phyloP scores from a whole-genome alignment of 2,329 filamentous ascomycete genomes.

The Calonectria pseudoturangicola region DNA sequence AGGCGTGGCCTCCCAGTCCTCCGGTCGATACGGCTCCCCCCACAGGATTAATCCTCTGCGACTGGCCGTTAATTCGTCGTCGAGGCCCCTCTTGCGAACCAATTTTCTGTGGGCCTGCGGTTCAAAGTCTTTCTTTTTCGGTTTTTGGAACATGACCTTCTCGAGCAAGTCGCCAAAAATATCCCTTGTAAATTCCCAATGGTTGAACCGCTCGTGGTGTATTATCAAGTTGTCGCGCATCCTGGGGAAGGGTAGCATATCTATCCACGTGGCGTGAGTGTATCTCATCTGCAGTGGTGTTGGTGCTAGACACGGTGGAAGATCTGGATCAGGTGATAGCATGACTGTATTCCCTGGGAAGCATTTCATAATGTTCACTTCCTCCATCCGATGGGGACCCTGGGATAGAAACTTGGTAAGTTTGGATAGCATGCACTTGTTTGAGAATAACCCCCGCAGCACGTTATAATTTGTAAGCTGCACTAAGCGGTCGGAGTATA shows the following conservation, averaged over 20 bases:
- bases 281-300: constrained; percentile 62
- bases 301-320: constrained; percentile 55
- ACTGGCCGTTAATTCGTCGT: constrained; percentile 28
- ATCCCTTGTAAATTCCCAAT: constrained; percentile 55
- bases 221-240: constrained; percentile 63
- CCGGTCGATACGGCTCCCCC: constrained; percentile 49
- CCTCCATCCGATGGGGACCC: not conserved
- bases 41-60: constrained; percentile 50
- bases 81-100: not conserved
- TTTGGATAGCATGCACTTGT: constrained; percentile 32
- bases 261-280: constrained; percentile 64
- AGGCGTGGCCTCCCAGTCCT: constrained; percentile 52
- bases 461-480: constrained; percentile 38
- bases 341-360: constrained; percentile 24
- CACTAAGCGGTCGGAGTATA: constrained; percentile 27
- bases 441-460: constrained; percentile 33
- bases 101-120: not conserved
- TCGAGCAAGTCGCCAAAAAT: constrained; percentile 41
- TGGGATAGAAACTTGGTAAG: constrained; percentile 23
- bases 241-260: constrained; percentile 62
- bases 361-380: constrained; percentile 19
- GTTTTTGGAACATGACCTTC: not conserved
- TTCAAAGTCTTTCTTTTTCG: not conserved
- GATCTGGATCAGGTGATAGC: not conserved
- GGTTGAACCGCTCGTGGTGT: constrained; percentile 60